Evolutionary conservation across 2,329 filamentous ascomycete species (phyloP), one percentile per base, ranked within the genome.

Genomic region (Davidsoniella eucalypti): DNA sequence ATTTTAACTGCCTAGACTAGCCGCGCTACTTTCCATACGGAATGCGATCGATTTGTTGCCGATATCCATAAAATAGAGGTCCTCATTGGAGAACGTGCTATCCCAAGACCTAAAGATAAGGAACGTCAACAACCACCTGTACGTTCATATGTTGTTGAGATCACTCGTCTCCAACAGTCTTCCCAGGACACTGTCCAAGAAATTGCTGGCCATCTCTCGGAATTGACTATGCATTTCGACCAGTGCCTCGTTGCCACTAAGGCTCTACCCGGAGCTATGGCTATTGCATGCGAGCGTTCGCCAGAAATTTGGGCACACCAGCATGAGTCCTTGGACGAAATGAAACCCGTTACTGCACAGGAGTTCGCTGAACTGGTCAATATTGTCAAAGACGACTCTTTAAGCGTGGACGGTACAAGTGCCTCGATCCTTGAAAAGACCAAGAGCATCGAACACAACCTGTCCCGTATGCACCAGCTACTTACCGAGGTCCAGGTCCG

Each of bases 161-260:
- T 80, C 42, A 65, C 72, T 2, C 65, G 70, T 4, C 67, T 78
- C 40, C 67, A 85, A n/a, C 67, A 72, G 26, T 69, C 70, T 2
- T 71, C 94, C 36, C 79, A 88, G 55, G 71, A 71, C 12, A 80
- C 90, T 57, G 88, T 88, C 0, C 80, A 84, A 55, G 78, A 81
- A 58, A 90, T 93, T 79, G 90, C 88, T 4, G 73, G 81, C 52
- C 73, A 87, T 4, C 75, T 96, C 1, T 76, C 86, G 51, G 87
- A 83, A 1, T 69, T 96, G 3, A 87, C 87, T 6, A 77, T 75
- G 23, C 90, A 96, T 65, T 95, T 94, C 61, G 90, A 96, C 63
- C 77, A 94, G 56, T 95, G 90, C 63, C 85, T 94, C 12, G 90
- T 82, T 1, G 90, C 90, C 1, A 82, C 95, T 41, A 84, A 87